phyloP scores from a whole-genome alignment of 345 rosid species.

The Triadica sebifera region DNA sequence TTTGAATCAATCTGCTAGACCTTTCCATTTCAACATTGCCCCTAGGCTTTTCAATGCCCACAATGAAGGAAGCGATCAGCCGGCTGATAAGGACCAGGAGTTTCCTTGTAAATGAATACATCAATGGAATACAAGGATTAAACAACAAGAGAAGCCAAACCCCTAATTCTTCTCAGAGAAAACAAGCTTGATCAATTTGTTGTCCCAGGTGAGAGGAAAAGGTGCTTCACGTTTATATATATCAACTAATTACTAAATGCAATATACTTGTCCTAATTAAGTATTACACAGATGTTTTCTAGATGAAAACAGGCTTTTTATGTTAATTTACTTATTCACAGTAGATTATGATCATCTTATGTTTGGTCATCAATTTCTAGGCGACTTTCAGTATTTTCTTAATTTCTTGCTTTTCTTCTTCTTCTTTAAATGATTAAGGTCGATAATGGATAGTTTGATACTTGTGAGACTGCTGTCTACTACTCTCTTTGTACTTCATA shows the following conservation, averaged over 20 bases:
- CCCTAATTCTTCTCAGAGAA: not conserved
- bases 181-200: slow-evolving; percentile 13
- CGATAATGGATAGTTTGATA: too few relatives aligned
- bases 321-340: not conserved
- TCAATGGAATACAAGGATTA: slow-evolving; percentile 4
- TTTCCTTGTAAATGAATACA: slow-evolving; percentile 27
- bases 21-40: slow-evolving; percentile 29
- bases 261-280: not conserved
- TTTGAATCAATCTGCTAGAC: slow-evolving; percentile 27
- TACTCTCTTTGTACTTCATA: slow-evolving; percentile 4
- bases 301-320: not conserved
- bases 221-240: slow-evolving; percentile 19
- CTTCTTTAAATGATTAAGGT: not conserved
- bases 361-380: slow-evolving; percentile 1
- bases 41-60: slow-evolving; percentile 34
- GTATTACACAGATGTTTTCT: not conserved
- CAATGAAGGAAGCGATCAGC: slow-evolving; percentile 19
- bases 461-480: not conserved
- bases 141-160: not conserved
- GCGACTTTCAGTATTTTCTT: not conserved
- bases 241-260: not conserved
- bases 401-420: not conserved
- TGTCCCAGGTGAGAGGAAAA: slow-evolving; percentile 2
- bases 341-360: slow-evolving; percentile 2
- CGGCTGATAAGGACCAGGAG: slow-evolving; percentile 15